Conservation (phyloP, 202 grass and related monocot species). For the Brachypodium distachyon region DNA sequence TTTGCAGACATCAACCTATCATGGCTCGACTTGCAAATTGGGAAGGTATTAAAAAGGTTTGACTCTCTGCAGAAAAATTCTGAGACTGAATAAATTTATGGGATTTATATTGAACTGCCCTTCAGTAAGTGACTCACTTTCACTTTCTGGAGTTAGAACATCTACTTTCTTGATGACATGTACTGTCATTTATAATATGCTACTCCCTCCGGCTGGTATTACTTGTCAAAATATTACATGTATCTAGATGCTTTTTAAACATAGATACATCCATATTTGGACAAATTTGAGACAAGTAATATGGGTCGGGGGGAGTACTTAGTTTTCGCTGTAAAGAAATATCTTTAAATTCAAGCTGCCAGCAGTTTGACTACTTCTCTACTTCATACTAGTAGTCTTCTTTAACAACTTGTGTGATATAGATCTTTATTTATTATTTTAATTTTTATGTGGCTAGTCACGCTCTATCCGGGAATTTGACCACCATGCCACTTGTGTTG, state of each 20-base stretch:
- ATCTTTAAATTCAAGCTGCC: neutral
- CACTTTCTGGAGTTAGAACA: neutral
- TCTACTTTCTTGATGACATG: neutral
- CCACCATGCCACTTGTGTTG: conserved; percentile 71
- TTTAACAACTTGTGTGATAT: conserved; percentile 19
- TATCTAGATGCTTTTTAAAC: too few relatives aligned
- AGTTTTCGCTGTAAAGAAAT: neutral
- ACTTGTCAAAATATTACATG: too few relatives aligned
- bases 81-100: neutral
- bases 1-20: conserved; percentile 70
- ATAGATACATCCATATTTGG: too few relatives aligned
- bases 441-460: conserved; percentile 49
- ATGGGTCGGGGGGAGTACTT: too few relatives aligned
- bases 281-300: too few relatives aligned
- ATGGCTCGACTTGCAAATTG: conserved; percentile 85
- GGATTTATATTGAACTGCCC: conserved; percentile 4
- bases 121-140: neutral
- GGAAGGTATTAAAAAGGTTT: conserved; percentile 87
- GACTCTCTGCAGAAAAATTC: neutral
- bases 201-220: too few relatives aligned
- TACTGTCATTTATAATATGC: neutral
- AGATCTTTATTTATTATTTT: conserved; percentile 9
- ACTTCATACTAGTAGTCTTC: neutral
- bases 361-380: conserved; percentile 1
- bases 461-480: conserved; percentile 88